Conservation (phyloP, 2,329 filamentous ascomycete species). For the Juglanconis oblonga region DNA sequence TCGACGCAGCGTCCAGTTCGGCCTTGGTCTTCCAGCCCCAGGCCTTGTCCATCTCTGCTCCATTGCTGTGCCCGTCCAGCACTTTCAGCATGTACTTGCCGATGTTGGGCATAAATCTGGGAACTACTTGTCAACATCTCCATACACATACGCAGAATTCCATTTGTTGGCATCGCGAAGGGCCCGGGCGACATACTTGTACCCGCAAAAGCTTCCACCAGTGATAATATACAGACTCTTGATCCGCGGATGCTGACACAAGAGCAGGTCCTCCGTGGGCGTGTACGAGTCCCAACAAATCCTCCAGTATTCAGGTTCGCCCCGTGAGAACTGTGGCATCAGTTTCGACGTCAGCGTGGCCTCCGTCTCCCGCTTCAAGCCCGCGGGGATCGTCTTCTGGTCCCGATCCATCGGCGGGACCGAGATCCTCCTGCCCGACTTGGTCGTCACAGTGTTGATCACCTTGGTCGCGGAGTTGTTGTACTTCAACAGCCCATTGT, state of each 20-base stretch:
- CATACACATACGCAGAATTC: not conserved
- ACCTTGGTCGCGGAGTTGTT: not conserved
- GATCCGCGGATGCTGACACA: constrained; percentile 4
- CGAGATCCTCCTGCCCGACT: not conserved
- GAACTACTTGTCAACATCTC: not conserved
- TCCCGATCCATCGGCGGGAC: not conserved
- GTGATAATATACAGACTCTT: constrained; percentile 1
- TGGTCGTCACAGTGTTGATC: not conserved
- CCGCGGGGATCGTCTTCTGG: not conserved
- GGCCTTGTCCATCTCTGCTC: constrained; percentile 4
- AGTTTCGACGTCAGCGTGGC: constrained; percentile 2
- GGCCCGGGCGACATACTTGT: not conserved
- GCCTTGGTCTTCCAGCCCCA: constrained; percentile 5
- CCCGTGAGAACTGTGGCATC: not conserved
- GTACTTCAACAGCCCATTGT: constrained; percentile 6
- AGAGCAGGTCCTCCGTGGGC: constrained; percentile 6
- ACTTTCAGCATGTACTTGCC: constrained; percentile 6
- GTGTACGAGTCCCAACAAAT: constrained; percentile 10
- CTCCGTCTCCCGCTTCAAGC: not conserved
- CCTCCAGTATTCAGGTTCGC: constrained; percentile 6
- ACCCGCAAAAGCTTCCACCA: constrained; percentile 7
- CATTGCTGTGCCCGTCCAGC: constrained; percentile 1
- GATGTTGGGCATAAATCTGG: not conserved
- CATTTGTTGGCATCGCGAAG: not conserved
- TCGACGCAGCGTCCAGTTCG: not conserved